phyloP scores from a whole-genome alignment of 176 grass and related monocot species.

The Puccinellia tenuiflora region DNA sequence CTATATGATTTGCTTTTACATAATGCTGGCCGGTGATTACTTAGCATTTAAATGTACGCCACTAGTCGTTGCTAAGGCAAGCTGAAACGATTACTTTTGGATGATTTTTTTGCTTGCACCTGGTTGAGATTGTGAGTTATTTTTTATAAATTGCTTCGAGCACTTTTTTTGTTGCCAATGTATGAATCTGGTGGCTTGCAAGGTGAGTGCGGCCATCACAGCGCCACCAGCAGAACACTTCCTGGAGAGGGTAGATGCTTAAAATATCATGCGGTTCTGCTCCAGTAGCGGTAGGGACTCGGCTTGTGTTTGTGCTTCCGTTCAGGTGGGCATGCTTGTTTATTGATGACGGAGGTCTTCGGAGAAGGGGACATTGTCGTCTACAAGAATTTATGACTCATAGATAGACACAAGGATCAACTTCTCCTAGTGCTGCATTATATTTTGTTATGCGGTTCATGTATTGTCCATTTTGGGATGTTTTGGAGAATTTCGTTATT shows the following conservation, averaged over 20 bases:
- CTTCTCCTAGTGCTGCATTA: neutral
- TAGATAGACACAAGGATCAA: neutral
- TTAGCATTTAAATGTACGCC: conserved; percentile 25
- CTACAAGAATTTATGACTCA: neutral
- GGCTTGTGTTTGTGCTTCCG: neutral
- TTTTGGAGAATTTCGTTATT: neutral
- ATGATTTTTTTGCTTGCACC: neutral
- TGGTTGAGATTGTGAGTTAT: neutral
- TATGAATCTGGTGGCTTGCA: neutral
- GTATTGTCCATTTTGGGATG: neutral
- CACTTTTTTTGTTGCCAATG: neutral
- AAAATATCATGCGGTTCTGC: neutral
- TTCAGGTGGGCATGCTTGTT: neutral
- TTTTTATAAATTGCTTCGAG: neutral
- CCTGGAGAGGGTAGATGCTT: neutral
- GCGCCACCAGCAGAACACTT: neutral
- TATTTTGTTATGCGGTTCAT: neutral
- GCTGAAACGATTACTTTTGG: neutral
- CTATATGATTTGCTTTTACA: neutral
- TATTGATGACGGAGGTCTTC: neutral
- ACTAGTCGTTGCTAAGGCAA: conserved; percentile 2
- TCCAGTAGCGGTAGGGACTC: neutral
- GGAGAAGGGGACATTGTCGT: neutral
- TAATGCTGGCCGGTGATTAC: neutral
- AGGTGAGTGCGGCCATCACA: neutral